A percentile compares a stretch with the other conserved stretches of the same genome.
These are phyloP conservation scores for Beauveria pseudobassiana DNA, from an alignment of 2,329 filamentous ascomycete genomes.

Conservation along the genomic window DNA sequence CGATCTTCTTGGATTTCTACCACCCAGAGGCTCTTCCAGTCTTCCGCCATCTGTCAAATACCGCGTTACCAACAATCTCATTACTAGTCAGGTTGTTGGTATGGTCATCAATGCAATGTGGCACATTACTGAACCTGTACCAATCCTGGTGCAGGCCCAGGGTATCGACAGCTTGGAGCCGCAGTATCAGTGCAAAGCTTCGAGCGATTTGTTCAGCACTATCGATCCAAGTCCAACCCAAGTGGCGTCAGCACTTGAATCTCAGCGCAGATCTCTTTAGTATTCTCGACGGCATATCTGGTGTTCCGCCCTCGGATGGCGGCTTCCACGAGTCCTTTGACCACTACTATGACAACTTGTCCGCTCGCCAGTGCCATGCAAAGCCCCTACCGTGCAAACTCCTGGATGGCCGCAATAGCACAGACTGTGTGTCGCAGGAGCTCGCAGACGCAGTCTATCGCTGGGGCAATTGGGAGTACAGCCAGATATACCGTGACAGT, in stretches of 20 bases:
- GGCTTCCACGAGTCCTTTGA: slow-evolving; percentile 68
- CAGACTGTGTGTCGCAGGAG: slow-evolving; percentile 52
- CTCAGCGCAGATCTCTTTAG: slow-evolving; percentile 47
- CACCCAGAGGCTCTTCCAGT: slow-evolving; percentile 33
- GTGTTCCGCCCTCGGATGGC: slow-evolving; percentile 45
- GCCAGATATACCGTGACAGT: slow-evolving; percentile 65
- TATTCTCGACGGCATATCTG: slow-evolving; percentile 60
- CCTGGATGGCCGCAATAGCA: slow-evolving; percentile 35
- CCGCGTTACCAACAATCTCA: slow-evolving; percentile 73
- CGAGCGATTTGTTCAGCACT: slow-evolving; percentile 32
- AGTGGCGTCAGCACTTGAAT: slow-evolving; percentile 59
- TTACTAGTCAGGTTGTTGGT: slow-evolving; percentile 72
- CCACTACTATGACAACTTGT: slow-evolving; percentile 81
- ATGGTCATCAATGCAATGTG: slow-evolving; percentile 70
- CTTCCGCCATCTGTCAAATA: slow-evolving; percentile 46
- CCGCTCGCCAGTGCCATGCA: slow-evolving; percentile 66
- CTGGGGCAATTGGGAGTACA: slow-evolving; percentile 75
- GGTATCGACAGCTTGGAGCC: slow-evolving; percentile 68
- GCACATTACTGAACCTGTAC: slow-evolving; percentile 31
- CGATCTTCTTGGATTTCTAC: slow-evolving; percentile 60
- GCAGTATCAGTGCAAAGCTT: slow-evolving; percentile 56
- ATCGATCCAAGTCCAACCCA: slow-evolving; percentile 37
- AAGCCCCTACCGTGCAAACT: slow-evolving; percentile 65
- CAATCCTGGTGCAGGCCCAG: slow-evolving; percentile 44
- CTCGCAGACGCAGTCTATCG: slow-evolving; percentile 66